Conservation (phyloP, 2,329 filamentous ascomycete genomes). For the Colletotrichum viniferum region DNA sequence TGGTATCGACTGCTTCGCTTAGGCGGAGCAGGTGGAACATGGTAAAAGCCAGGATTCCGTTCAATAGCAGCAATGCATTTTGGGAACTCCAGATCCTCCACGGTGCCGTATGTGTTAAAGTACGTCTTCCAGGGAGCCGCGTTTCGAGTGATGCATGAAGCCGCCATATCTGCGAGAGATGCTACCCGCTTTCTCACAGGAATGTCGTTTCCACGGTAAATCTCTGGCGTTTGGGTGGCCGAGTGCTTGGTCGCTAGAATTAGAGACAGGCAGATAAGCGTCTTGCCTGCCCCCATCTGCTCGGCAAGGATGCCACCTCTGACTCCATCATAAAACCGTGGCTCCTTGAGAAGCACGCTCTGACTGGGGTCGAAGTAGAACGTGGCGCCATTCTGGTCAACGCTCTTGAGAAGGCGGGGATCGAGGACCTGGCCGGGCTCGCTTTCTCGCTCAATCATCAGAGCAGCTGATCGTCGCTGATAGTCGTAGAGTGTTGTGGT, state of each 20-base stretch:
- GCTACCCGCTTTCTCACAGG: conserved; percentile 53
- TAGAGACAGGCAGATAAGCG: conserved; percentile 79
- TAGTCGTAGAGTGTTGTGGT: conserved; percentile 69
- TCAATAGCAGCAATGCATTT: conserved; percentile 61
- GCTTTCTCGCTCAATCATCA: conserved; percentile 84
- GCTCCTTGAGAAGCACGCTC: conserved; percentile 66
- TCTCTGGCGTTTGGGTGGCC: conserved; percentile 67
- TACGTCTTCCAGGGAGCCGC: conserved; percentile 74
- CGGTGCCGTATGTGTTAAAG: conserved; percentile 55
- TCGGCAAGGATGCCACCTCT: conserved; percentile 81
- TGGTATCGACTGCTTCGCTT: conserved; percentile 25
- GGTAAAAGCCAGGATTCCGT: conserved; percentile 64
- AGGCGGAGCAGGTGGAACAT: conserved; percentile 50
- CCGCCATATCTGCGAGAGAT: conserved; percentile 77
- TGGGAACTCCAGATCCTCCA: conserved; percentile 53
- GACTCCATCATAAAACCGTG: conserved; percentile 74
- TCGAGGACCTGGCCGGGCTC: conserved; percentile 70
- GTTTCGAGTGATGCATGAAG: conserved; percentile 68
- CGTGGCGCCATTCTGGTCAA: conserved; percentile 61
- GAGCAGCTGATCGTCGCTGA: conserved; percentile 77
- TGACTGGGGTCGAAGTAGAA: conserved; percentile 77
- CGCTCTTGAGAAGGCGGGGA: conserved; percentile 68
- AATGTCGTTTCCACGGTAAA: conserved; percentile 52
- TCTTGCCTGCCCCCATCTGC: conserved; percentile 86
- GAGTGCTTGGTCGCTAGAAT: conserved; percentile 78